phyloP scores from a whole-genome alignment of 495 filamentous ascomycete species.

The Aspergillus baeticus region DNA sequence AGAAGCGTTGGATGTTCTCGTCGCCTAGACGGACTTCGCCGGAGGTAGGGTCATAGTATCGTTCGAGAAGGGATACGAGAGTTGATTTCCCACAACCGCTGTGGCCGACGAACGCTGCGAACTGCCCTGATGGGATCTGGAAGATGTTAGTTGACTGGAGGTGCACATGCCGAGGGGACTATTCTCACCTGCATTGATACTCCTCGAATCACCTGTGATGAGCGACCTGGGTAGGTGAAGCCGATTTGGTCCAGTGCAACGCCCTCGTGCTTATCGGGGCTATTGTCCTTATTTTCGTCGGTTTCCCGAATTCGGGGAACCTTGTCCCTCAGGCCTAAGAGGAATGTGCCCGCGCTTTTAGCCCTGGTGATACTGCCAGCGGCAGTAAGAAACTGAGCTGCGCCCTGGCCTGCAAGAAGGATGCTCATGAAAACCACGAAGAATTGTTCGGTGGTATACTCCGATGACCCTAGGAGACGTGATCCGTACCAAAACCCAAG shows the following conservation, averaged over 20 bases:
- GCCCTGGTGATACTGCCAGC: slow-evolving; percentile 45
- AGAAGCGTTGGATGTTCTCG: slow-evolving; percentile 46
- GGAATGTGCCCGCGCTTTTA: slow-evolving; percentile 43
- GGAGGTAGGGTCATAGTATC: slow-evolving; percentile 57
- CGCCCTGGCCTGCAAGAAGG: slow-evolving; percentile 80
- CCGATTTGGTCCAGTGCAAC: slow-evolving; percentile 5
- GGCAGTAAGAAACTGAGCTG: slow-evolving; percentile 60
- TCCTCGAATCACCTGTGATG: slow-evolving; percentile 4
- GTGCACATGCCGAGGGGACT: slow-evolving; percentile 53
- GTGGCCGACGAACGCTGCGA: slow-evolving; percentile 67
- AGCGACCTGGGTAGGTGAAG: slow-evolving; percentile 11
- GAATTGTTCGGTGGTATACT: slow-evolving; percentile 76
- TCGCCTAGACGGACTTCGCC: slow-evolving; percentile 56
- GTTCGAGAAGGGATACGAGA: slow-evolving; percentile 60
- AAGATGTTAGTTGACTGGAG: slow-evolving; percentile 55
- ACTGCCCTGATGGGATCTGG: slow-evolving; percentile 60
- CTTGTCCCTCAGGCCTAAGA: slow-evolving; percentile 41
- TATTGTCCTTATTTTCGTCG: slow-evolving; percentile 20
- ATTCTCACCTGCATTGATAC: slow-evolving; percentile 39
- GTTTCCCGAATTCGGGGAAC: slow-evolving; percentile 33
- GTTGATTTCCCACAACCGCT: slow-evolving; percentile 75
- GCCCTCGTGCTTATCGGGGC: slow-evolving; percentile 6
- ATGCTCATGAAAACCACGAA: slow-evolving; percentile 79
- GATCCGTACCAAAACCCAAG: slow-evolving; percentile 96
- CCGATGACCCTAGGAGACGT: slow-evolving; percentile 62